These are phyloP conservation scores for Hygrocybe punicea DNA, from an alignment of 768 basidiomycete species.

Conservation along the genomic window DNA sequence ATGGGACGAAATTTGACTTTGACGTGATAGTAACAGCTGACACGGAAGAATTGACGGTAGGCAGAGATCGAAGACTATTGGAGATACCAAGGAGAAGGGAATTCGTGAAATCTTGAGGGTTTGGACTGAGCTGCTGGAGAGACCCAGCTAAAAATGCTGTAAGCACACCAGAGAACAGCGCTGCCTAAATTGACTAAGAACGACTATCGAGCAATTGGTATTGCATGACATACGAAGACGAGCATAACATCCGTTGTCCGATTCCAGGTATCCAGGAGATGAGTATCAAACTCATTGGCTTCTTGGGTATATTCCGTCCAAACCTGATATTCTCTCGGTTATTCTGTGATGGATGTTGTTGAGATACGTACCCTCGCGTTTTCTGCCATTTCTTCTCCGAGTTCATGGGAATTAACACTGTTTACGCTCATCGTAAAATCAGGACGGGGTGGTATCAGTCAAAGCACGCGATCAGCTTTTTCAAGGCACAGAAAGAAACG, in stretches of 20 bases:
- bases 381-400: slow-evolving; percentile 9
- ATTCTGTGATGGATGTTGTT: background rate
- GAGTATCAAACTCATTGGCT: slow-evolving; percentile 4
- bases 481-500: too few relatives aligned
- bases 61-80: background rate
- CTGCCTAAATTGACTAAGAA: slow-evolving; percentile 6
- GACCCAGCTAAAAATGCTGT: slow-evolving; percentile 15
- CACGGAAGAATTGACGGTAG: background rate
- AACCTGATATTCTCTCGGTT: background rate
- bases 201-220: background rate
- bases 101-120: slow-evolving; percentile 15
- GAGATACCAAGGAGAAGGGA: slow-evolving; percentile 10
- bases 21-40: background rate
- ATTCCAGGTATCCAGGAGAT: slow-evolving; percentile 12
- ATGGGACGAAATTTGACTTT: slow-evolving; percentile 2
- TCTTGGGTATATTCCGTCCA: slow-evolving; percentile 10
- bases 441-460: background rate
- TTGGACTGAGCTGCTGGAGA: slow-evolving; percentile 8
- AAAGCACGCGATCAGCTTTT: too few relatives aligned
- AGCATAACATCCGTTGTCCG: slow-evolving; percentile 14
- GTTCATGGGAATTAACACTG: background rate
- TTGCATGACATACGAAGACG: slow-evolving; percentile 12
- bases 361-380: slow-evolving; percentile 4
- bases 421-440: too few relatives aligned
- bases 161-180: slow-evolving; percentile 18